Base-by-base conservation (phyloP, 2,329 filamentous ascomycete species). In the Trichoderma gracile region DNA sequence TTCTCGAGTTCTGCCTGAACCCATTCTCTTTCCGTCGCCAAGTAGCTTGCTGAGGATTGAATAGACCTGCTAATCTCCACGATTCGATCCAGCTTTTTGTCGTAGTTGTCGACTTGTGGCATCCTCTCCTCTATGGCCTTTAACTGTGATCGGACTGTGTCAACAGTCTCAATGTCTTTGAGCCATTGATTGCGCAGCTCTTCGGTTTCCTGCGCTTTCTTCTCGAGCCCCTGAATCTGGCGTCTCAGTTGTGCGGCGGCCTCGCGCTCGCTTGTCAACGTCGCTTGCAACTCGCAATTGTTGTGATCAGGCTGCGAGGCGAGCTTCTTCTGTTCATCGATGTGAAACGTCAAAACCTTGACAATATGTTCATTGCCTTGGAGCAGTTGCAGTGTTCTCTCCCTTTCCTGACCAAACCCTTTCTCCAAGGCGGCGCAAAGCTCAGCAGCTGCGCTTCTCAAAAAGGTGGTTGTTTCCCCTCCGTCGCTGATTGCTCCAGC, bases 21-120 rank as follows among this genome's bases (percentile, higher is more conserved):
- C 76, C 76, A 78, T 6, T 55, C 47, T 21, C 67, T 68, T 62
- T 77, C 76, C 46, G 63, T 47, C 3, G 58, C 63, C 15, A 78
- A 63, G 65, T 74, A 75, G 17, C 53, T 53, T 19, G 72, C 71
- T 5, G 74, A 74, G 6, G 72, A 70, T 45, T 71, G 69, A 42
- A 77, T 68, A 19, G 71, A 45, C 8, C 70, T 65, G 45, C 71
- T 75, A 15, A 76, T 54, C 19, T 71, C 59, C n/a, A 68, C 49
- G 52, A 76, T 70, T 2, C 68, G 69, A 30, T 71, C 67, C 25
- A 77, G 67, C 21, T 65, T 68, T 1, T 65, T 66, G n/a, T 71
- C 70, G 9, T 71, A 62, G 1, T 25, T 67, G 30, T 76, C 68
- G 6, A 74, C 46, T 8, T 69, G 66, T 21, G 74, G 70, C 17